Evolutionary conservation across 148 eudicot species (phyloP).

Genomic region (Rhododendron vialii): DNA sequence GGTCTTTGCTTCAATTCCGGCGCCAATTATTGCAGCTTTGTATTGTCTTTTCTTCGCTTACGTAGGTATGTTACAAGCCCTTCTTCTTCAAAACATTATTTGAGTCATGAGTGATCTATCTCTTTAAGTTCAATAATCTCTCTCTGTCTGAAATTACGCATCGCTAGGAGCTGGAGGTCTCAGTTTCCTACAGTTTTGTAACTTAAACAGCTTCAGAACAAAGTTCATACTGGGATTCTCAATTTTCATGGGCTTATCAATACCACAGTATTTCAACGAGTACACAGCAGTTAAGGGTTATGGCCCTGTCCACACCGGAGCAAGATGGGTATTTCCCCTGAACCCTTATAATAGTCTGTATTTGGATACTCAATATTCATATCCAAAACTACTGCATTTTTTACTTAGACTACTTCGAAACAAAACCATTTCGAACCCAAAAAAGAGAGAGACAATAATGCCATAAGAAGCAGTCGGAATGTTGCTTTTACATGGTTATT

Average conservation of each 20-base stretch:
- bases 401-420: no score
- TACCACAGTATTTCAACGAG: slow-evolving; percentile 63
- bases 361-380: background rate
- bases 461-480: background rate
- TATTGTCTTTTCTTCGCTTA: slow-evolving; percentile 92
- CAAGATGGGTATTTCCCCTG: slow-evolving; percentile 73
- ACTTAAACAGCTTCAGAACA: slow-evolving; percentile 78
- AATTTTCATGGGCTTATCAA: slow-evolving; percentile 54
- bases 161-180: slow-evolving; percentile 73
- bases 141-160: background rate
- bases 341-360: background rate
- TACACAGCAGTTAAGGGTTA: slow-evolving; percentile 44
- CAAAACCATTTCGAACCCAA: no score
- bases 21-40: slow-evolving; percentile 50
- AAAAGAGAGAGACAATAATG: no score
- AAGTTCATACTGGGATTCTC: slow-evolving; percentile 82
- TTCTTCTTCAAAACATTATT: background rate
- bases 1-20: slow-evolving; percentile 66
- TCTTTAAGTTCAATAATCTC: background rate
- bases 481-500: background rate
- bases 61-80: slow-evolving; percentile 49
- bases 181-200: slow-evolving; percentile 82
- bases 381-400: background rate
- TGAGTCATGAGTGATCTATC: no score
- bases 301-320: slow-evolving; percentile 76